Evolutionary conservation across 2,329 filamentous ascomycete genomes (phyloP).

Genomic region (Ceratocystis cacaofunesta): DNA sequence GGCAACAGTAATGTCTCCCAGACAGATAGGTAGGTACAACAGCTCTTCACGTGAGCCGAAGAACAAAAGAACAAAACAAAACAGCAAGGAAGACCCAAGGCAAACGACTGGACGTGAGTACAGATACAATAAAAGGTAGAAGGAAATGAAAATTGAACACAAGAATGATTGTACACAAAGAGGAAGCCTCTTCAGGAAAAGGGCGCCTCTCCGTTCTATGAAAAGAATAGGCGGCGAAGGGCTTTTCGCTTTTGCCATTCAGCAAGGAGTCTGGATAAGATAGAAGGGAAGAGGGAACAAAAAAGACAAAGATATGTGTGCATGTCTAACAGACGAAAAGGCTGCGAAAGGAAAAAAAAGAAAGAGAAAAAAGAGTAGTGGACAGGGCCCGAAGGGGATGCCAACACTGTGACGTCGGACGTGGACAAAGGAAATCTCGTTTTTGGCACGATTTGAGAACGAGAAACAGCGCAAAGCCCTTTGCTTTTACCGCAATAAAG

Average conservation of each 20-base stretch:
- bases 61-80: not conserved
- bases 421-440: too few relatives aligned
- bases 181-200: not conserved
- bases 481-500: slow-evolving; percentile 23
- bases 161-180: slow-evolving; percentile 6
- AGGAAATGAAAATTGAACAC: slow-evolving; percentile 1
- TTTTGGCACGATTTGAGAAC: not conserved
- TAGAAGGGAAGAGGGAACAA: not conserved
- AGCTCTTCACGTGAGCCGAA: not conserved
- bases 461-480: not conserved
- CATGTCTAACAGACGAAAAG: not conserved
- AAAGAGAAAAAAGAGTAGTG: not conserved
- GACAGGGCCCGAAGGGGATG: not conserved
- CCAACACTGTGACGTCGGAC: not conserved
- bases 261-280: not conserved
- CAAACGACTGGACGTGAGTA: not conserved
- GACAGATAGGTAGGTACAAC: not conserved
- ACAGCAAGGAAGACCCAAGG: not conserved
- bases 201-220: not conserved
- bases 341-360: not conserved
- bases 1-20: not conserved
- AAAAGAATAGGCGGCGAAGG: not conserved
- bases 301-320: not conserved
- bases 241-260: not conserved
- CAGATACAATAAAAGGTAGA: not conserved